A percentile compares a stretch with the other conserved stretches of the same genome.
Conservation (phyloP, 768 basidiomycete species). For the Austroboletus eburneus region DNA sequence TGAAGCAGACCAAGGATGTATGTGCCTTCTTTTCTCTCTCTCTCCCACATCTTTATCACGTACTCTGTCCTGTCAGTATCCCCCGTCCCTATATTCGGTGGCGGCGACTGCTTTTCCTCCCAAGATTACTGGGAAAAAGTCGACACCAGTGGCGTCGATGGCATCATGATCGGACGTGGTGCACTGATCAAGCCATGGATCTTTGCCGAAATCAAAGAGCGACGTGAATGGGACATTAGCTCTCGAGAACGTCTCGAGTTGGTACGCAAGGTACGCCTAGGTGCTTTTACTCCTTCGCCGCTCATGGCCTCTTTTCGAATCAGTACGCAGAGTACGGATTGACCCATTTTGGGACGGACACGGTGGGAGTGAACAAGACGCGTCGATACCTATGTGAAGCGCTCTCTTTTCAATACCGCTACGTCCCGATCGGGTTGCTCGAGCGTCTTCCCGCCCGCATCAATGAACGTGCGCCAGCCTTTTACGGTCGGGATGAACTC, state of each 20-base stretch:
- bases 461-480: conserved; percentile 89
- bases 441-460: conserved; percentile 76
- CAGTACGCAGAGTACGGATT: conserved; percentile 88
- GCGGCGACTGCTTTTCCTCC: conserved; percentile 92
- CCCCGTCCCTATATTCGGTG: conserved; percentile 92
- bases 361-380: conserved; percentile 84
- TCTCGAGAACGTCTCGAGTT: conserved; percentile 78
- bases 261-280: conserved; percentile 57
- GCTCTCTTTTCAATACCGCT: conserved; percentile 94
- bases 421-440: conserved; percentile 89
- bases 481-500: conserved; percentile 82
- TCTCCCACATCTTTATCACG: background rate
- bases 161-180: conserved; percentile 92
- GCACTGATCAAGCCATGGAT: conserved; percentile 96
- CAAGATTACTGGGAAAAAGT: conserved; percentile 76
- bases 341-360: conserved; percentile 83
- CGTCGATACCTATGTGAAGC: conserved; percentile 94
- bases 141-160: conserved; percentile 82
- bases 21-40: conserved; percentile 17
- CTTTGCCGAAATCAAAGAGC: conserved; percentile 93
- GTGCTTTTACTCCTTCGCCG: background rate
- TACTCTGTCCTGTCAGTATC: conserved; percentile 44
- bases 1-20: conserved; percentile 70
- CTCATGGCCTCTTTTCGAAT: background rate
- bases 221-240: conserved; percentile 90